A percentile compares a stretch with the other conserved stretches of the same genome.
phyloP scores from a whole-genome alignment of 2,329 filamentous ascomycete genomes.

The Botrytis paeoniae region DNA sequence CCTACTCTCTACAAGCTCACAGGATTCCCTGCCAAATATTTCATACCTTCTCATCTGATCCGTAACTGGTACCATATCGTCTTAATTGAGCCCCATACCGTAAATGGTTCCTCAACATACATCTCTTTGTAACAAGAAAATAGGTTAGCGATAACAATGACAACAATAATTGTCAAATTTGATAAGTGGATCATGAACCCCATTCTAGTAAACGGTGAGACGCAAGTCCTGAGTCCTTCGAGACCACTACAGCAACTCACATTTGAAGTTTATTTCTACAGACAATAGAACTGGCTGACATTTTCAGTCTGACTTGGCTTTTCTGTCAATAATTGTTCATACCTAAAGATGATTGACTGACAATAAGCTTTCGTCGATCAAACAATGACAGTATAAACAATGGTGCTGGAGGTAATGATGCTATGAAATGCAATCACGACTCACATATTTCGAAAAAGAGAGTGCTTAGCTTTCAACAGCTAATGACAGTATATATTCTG shows the following conservation, averaged over 20 bases:
- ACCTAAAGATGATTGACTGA: accelerated
- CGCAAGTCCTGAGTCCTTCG: background rate
- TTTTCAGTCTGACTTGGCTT: background rate
- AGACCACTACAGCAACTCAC: background rate
- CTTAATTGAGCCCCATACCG: background rate
- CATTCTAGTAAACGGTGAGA: background rate
- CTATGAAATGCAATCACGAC: background rate
- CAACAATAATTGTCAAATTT: background rate
- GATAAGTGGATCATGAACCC: too few species aligned
- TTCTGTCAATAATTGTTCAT: background rate
- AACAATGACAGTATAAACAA: background rate
- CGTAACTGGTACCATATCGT: accelerated
- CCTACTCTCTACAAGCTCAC: background rate
- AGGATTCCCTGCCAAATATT: background rate
- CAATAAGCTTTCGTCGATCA: background rate
- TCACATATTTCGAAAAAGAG: background rate
- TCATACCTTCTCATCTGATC: too few species aligned
- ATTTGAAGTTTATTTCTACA: background rate
- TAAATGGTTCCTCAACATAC: too few species aligned
- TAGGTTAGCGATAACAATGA: too few species aligned
- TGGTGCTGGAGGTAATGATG: background rate
- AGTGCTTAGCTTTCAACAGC: background rate
- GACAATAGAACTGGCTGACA: background rate
- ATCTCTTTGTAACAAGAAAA: too few species aligned
- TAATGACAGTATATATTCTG: background rate